Conservation (phyloP, 768 basidiomycete genomes). For the Wakefieldia striispora region DNA sequence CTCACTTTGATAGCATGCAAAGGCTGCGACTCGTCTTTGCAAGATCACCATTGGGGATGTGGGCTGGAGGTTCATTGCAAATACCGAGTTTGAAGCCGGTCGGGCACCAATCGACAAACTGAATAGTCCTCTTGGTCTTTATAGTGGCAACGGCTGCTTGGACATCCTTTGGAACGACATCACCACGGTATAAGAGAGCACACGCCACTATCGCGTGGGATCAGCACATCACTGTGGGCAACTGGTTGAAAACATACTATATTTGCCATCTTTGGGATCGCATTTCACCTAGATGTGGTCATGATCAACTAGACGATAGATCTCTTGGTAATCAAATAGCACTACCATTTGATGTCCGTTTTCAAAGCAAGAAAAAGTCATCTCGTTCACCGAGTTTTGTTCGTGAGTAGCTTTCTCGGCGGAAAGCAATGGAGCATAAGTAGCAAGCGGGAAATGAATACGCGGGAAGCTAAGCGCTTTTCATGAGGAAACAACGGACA, state of each 20-base stretch:
- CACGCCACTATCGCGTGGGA: slow-evolving; percentile 67
- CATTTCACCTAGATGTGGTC: slow-evolving; percentile 57
- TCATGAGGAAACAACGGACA: neutral
- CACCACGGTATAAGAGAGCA: slow-evolving; percentile 89
- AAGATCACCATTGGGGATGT: slow-evolving; percentile 91
- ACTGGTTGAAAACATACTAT: slow-evolving; percentile 59
- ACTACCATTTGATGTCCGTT: slow-evolving; percentile 90
- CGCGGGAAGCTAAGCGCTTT: slow-evolving; percentile 74
- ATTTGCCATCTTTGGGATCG: slow-evolving; percentile 97
- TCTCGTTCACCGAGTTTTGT: slow-evolving; percentile 95
- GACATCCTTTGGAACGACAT: slow-evolving; percentile 96
- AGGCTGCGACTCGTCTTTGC: slow-evolving; percentile 92
- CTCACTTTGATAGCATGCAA: slow-evolving; percentile 94
- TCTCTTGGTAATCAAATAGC: neutral
- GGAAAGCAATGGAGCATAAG: slow-evolving; percentile 94
- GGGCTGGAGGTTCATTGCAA: slow-evolving; percentile 93
- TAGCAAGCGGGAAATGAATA: slow-evolving; percentile 97
- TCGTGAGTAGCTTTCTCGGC: slow-evolving; percentile 94
- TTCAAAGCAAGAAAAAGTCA: slow-evolving; percentile 99
- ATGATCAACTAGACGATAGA: slow-evolving; percentile 2
- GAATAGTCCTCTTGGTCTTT: slow-evolving; percentile 97
- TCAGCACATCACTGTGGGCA: slow-evolving; percentile 9
- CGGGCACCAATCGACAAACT: slow-evolving; percentile 98
- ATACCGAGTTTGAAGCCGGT: slow-evolving; percentile 99
- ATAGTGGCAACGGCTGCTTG: slow-evolving; percentile 89